phyloP scores from a whole-genome alignment of 2,329 filamentous ascomycete species.

The Aspergillus oerlinghausenensis region DNA sequence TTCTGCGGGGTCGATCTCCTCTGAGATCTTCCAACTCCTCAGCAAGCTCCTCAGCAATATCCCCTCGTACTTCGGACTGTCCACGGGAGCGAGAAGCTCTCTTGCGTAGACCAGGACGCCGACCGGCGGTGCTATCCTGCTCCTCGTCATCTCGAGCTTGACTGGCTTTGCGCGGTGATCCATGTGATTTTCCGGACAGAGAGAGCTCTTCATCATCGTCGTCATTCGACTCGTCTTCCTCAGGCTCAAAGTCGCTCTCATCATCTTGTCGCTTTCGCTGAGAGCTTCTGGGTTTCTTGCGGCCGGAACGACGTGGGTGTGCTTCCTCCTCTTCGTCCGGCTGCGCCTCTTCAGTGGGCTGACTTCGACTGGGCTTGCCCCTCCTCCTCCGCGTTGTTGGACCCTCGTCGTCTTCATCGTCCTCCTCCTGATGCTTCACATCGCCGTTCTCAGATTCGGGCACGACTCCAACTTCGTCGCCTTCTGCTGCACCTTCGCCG shows the following conservation, averaged over 20 bases:
- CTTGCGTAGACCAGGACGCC: slow-evolving; percentile 50
- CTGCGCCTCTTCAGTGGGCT: slow-evolving; percentile 21
- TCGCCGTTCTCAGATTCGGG: slow-evolving; percentile 40
- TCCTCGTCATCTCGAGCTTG: slow-evolving; percentile 44
- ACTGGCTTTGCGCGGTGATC: slow-evolving; percentile 38
- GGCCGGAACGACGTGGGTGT: slow-evolving; percentile 35
- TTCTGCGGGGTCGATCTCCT: slow-evolving; percentile 40
- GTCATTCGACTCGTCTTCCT: slow-evolving; percentile 49
- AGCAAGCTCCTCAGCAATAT: slow-evolving; percentile 53
- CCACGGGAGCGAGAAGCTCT: slow-evolving; percentile 45
- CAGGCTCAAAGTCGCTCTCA: slow-evolving; percentile 61
- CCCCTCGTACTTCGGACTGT: slow-evolving; percentile 43
- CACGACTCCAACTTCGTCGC: slow-evolving; percentile 32
- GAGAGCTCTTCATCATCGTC: slow-evolving; percentile 48
- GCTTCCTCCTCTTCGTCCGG: slow-evolving; percentile 29
- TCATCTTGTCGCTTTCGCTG: slow-evolving; percentile 49
- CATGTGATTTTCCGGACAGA: slow-evolving; percentile 46
- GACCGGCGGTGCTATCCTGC: slow-evolving; percentile 42
- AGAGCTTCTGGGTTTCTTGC: slow-evolving; percentile 39
- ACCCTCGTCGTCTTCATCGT: slow-evolving; percentile 54
- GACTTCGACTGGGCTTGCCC: slow-evolving; percentile 23
- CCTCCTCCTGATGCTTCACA: slow-evolving; percentile 38
- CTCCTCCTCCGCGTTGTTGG: slow-evolving; percentile 49
- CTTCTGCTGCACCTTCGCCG: slow-evolving; percentile 25
- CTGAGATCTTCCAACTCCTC: slow-evolving; percentile 55